Base-by-base conservation (phyloP, 2,329 filamentous ascomycete species). In the Acephala macrosclerotiorum region DNA sequence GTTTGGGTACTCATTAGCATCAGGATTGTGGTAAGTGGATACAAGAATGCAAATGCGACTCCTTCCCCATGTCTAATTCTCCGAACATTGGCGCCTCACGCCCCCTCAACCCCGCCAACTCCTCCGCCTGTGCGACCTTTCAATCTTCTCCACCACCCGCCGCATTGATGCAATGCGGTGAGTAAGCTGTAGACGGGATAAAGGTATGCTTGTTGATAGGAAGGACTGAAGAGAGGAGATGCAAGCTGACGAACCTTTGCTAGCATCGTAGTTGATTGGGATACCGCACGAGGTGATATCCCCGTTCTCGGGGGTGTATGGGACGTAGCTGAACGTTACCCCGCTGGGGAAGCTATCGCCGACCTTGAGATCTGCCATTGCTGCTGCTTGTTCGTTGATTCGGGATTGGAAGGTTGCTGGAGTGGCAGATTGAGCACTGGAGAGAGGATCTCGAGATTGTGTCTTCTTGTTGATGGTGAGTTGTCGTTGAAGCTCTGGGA, bases 261-360 rank as follows among this genome's bases (percentile, higher is more conserved):
- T 91, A 75, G 94, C 94, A 73, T 96, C 84, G 83, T 91, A 96
- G 76, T 87, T 85, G 76, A 89, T 85, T 67, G 93, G 93, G 65
- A 91, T 85, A 72, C 94, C 94, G 80, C 94, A 97, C 69, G 87
- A 83, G 61, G 87, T 92, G 74, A 96, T 86, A 71, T 87, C 85
- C 70, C 86, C 82, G 59, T 83, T 86, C 74, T 95, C 92, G 64
- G 86, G 82, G 16, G 88, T 86, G 79, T 92, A 93, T 68, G 92
- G 90, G 72, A 96, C 87, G 85, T 94, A 96, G 75, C 88, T 91
- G 85, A 97, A 97, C 79, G 85, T 84, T 68, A 97, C 90, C 74
- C 86, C 91, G 73, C 89, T 83, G 73, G 94, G 94, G 85, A 98
- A 95, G 78, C 84, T 83, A 79, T 97, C 93, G 77, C 94, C 94